Conservation (phyloP, 176 grass and related monocot genomes). For the Metroxylon sagu region DNA sequence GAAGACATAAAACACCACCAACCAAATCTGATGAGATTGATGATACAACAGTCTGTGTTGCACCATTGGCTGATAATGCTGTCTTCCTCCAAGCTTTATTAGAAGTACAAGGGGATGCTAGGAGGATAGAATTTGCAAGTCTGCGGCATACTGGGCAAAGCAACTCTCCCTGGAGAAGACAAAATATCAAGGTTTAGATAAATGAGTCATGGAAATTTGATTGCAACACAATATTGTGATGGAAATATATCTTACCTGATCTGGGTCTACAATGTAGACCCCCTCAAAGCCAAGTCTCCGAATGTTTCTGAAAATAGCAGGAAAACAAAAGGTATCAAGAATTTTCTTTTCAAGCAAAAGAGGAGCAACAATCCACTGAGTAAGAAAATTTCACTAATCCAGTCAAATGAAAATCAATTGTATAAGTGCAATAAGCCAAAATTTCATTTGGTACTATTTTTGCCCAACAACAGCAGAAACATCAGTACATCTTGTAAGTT, state of each 20-base stretch:
- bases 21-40: constrained; percentile 24
- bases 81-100: constrained; percentile 29
- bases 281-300: constrained; percentile 97
- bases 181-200: constrained; percentile 8
- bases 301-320: constrained; percentile 46
- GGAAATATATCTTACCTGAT: constrained; percentile 45
- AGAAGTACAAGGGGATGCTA: constrained; percentile 33
- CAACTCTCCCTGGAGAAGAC: constrained; percentile 61
- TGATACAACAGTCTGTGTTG: constrained; percentile 13
- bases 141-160: constrained; percentile 93
- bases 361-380: not conserved
- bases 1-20: constrained; percentile 30
- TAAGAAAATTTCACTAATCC: not conserved
- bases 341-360: too few relatives aligned
- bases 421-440: too few relatives aligned
- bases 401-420: too few relatives aligned
- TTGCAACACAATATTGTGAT: too few relatives aligned
- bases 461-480: too few relatives aligned
- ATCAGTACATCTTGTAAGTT: too few relatives aligned
- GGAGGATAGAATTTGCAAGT: constrained; percentile 95
- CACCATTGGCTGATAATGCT: constrained; percentile 23
- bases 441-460: too few relatives aligned
- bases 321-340: too few relatives aligned
- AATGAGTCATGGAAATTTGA: not conserved
- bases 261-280: constrained; percentile 85